Conservation (phyloP, 805 yeast species). For the Sungouiella blattae region DNA sequence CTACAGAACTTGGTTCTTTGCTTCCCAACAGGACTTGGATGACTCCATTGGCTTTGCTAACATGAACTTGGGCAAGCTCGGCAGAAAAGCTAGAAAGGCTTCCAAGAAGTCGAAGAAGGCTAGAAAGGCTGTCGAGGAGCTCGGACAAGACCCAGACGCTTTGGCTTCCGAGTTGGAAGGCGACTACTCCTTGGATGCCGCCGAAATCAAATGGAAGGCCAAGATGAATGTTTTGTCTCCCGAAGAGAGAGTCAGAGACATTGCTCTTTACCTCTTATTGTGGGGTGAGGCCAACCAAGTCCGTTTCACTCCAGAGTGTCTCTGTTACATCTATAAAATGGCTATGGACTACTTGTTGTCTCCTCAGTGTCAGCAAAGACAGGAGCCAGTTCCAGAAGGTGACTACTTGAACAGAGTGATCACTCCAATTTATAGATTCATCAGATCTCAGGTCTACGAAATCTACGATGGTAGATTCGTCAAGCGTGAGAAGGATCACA, state of each 20-base stretch:
- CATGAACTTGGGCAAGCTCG: slow-evolving; percentile 71
- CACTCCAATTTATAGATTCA: slow-evolving; percentile 81
- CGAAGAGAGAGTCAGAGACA: slow-evolving; percentile 75
- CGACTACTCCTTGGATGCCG: slow-evolving; percentile 76
- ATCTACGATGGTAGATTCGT: slow-evolving; percentile 77
- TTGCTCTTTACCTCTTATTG: slow-evolving; percentile 67
- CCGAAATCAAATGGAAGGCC: slow-evolving; percentile 86
- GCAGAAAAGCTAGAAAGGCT: slow-evolving; percentile 78
- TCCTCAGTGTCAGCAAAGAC: slow-evolving; percentile 86
- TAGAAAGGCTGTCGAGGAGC: slow-evolving; percentile 63
- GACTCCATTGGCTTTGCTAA: slow-evolving; percentile 81
- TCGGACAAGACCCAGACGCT: slow-evolving; percentile 56
- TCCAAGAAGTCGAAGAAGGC: slow-evolving; percentile 78
- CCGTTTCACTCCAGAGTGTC: slow-evolving; percentile 77
- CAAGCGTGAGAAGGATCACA: slow-evolving; percentile 83
- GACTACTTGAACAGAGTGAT: slow-evolving; percentile 89
- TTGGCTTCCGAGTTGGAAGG: slow-evolving; percentile 73
- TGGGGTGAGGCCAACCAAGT: slow-evolving; percentile 96
- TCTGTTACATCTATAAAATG: slow-evolving; percentile 93
- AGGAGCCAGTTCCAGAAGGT: slow-evolving; percentile 81
- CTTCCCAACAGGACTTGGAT: slow-evolving; percentile 83
- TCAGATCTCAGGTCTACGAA: slow-evolving; percentile 80
- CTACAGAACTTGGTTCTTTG: slow-evolving; percentile 84
- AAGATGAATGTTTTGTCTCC: slow-evolving; percentile 70
- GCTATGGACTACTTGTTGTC: slow-evolving; percentile 87